These are phyloP conservation scores for Globisporangium recalcitrans DNA, from an alignment of 352 stramenopile genomes.

Conservation along the genomic window DNA sequence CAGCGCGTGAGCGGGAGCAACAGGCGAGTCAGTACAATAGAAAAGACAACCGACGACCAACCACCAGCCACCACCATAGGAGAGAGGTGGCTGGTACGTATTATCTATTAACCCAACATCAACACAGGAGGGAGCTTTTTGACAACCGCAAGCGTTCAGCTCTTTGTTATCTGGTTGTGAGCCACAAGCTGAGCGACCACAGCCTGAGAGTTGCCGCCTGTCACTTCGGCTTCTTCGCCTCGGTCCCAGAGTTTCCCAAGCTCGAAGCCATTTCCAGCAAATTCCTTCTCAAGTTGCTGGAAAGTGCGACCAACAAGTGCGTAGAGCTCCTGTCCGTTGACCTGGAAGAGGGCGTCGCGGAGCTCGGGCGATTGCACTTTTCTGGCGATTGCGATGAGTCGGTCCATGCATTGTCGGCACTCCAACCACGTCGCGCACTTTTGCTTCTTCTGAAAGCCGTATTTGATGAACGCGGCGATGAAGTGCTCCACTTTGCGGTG, in stretches of 20 bases:
- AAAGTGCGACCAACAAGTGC: background rate
- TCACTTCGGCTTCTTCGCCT: background rate
- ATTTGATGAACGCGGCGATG: slow-evolving; percentile 9
- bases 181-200: background rate
- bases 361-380: slow-evolving; percentile 7
- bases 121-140: background rate
- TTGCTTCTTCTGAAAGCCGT: background rate
- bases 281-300: slow-evolving; percentile 4
- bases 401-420: slow-evolving; percentile 10
- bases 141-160: background rate
- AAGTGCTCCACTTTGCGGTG: slow-evolving; percentile 15
- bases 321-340: background rate
- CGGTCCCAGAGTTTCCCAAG: slow-evolving; percentile 4
- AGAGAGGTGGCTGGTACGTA: too few relatives aligned
- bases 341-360: background rate
- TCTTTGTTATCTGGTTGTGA: background rate
- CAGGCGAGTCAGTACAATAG: slow-evolving; percentile 2
- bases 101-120: slow-evolving; percentile 7
- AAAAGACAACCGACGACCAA: background rate
- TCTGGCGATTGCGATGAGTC: slow-evolving; percentile 3
- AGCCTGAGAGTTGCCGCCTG: background rate
- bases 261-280: background rate
- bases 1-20: background rate
- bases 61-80: background rate
- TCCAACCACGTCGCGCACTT: slow-evolving; percentile 7